Evolutionary conservation across 1,284 basidiomycete genomes (phyloP).

Genomic region (Rhodotorula mucilaginosa): DNA sequence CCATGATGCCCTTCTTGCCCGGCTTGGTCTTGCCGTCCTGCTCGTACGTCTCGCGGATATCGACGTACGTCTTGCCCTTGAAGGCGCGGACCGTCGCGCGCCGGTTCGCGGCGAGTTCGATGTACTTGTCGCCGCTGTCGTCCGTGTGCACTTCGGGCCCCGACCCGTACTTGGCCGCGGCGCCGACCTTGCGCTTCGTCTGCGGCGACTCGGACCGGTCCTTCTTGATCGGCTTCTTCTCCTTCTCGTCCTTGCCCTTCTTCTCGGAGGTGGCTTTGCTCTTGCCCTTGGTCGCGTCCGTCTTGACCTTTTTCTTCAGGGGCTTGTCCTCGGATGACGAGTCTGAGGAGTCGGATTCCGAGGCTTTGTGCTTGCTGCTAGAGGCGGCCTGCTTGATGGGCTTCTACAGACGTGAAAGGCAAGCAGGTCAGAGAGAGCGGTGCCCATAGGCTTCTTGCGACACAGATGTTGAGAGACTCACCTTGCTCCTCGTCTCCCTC

Average conservation of each 20-base stretch:
- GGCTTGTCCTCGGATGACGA: slow-evolving; percentile 1
- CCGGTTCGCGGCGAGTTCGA: slow-evolving; percentile 15
- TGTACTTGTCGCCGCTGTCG: slow-evolving; percentile 23
- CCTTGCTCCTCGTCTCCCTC: not conserved
- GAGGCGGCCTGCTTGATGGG: not conserved
- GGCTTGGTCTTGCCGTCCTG: slow-evolving; percentile 36
- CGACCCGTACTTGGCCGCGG: not conserved
- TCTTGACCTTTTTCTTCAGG: slow-evolving; percentile 10
- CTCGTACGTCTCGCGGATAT: slow-evolving; percentile 42
- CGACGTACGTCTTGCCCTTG: slow-evolving; percentile 27
- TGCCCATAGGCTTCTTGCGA: not conserved
- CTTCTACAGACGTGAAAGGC: not conserved
- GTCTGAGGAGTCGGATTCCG: not conserved
- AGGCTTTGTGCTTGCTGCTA: not conserved
- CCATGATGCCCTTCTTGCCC: slow-evolving; percentile 40
- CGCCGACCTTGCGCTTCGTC: slow-evolving; percentile 5
- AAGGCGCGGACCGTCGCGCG: slow-evolving; percentile 35
- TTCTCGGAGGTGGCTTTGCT: not conserved
- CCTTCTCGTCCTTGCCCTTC: not conserved
- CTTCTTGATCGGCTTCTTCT: not conserved
- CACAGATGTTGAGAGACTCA: slow-evolving; percentile 1
- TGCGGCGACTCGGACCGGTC: not conserved
- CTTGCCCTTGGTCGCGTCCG: not conserved
- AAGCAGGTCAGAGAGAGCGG: not conserved
- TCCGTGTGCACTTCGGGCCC: slow-evolving; percentile 7